phyloP scores from a whole-genome alignment of 1,284 basidiomycete genomes.

The Trichosporon sp. region DNA sequence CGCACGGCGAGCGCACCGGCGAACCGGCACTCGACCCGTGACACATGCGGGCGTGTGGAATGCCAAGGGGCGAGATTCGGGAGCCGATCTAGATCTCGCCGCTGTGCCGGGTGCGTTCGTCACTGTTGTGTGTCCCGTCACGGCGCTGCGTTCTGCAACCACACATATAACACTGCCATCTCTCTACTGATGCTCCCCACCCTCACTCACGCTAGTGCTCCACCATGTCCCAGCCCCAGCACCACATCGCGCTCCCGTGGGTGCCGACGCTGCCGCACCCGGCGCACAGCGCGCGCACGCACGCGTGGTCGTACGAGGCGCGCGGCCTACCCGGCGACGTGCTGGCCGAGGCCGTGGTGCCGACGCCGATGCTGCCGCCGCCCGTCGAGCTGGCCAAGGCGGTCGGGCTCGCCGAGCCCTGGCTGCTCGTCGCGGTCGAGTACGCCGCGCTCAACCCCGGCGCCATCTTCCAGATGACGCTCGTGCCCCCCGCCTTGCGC shows the following conservation, averaged over 20 bases:
- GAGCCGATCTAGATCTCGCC: neutral
- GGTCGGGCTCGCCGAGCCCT: slow-evolving; percentile 5
- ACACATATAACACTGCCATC: neutral
- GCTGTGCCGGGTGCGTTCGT: neutral
- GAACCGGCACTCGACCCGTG: neutral
- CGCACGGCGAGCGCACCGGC: neutral
- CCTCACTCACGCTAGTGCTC: neutral
- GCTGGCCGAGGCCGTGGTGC: neutral
- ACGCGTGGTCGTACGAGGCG: neutral
- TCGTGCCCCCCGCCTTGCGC: neutral
- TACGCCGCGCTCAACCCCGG: slow-evolving; percentile 14
- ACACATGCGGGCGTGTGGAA: neutral
- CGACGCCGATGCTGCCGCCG: slow-evolving; percentile 9
- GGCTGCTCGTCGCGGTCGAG: slow-evolving; percentile 12
- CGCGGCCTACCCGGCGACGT: slow-evolving; percentile 16
- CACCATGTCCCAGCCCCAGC: neutral
- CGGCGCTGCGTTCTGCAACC: neutral
- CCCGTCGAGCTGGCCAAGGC: slow-evolving; percentile 7
- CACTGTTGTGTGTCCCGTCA: neutral
- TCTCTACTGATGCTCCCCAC: neutral
- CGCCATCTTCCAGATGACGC: slow-evolving; percentile 12
- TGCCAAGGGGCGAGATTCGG: neutral
- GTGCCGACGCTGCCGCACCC: neutral
- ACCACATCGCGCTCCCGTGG: neutral
- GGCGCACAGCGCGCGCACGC: neutral